A percentile compares a stretch with the other conserved stretches of the same genome.
phyloP scores from a whole-genome alignment of 2,329 filamentous ascomycete genomes.

The Phaeomoniella chlamydospora region DNA sequence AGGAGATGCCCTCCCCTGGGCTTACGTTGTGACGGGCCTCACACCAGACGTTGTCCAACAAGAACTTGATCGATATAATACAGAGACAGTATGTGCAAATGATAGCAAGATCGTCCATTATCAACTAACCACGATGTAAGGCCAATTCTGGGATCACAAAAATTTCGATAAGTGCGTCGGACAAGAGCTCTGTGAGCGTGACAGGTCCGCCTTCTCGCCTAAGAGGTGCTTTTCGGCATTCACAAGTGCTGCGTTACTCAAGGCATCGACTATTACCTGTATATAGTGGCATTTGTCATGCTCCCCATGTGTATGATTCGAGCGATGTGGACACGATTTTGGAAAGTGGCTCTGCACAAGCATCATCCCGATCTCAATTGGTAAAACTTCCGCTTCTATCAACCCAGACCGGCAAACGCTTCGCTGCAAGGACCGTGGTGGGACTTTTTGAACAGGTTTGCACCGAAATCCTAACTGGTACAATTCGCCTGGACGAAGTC shows the following conservation, averaged over 20 bases:
- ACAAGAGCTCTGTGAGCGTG: slow-evolving; percentile 10
- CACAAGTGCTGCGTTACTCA: slow-evolving; percentile 10
- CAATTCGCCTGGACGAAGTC: slow-evolving; percentile 4
- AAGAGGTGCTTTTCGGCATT: slow-evolving; percentile 10
- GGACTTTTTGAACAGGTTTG: slow-evolving; percentile 10
- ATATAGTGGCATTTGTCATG: slow-evolving; percentile 18
- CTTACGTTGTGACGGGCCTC: slow-evolving; percentile 12
- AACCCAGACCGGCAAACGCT: slow-evolving; percentile 8
- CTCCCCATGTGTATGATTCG: slow-evolving; percentile 30
- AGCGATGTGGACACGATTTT: slow-evolving; percentile 7
- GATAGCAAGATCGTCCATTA: slow-evolving; percentile 24
- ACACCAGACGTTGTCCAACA: slow-evolving; percentile 9
- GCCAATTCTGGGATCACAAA: slow-evolving; percentile 8
- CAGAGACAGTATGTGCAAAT: slow-evolving; percentile 12
- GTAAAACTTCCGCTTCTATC: no score
- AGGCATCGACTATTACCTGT: slow-evolving; percentile 13
- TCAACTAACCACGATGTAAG: slow-evolving; percentile 4
- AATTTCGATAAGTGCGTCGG: slow-evolving; percentile 10
- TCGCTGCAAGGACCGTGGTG: slow-evolving; percentile 4
- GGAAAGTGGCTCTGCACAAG: slow-evolving; percentile 1
- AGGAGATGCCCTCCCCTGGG: slow-evolving; percentile 11
- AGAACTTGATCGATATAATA: slow-evolving; percentile 12
- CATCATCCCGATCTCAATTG: no score
- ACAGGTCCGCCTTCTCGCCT: slow-evolving; percentile 13
- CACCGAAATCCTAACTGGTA: slow-evolving; percentile 10